Base-by-base conservation (phyloP, 2,329 filamentous ascomycete genomes). In the Neofusicoccum sp. region DNA sequence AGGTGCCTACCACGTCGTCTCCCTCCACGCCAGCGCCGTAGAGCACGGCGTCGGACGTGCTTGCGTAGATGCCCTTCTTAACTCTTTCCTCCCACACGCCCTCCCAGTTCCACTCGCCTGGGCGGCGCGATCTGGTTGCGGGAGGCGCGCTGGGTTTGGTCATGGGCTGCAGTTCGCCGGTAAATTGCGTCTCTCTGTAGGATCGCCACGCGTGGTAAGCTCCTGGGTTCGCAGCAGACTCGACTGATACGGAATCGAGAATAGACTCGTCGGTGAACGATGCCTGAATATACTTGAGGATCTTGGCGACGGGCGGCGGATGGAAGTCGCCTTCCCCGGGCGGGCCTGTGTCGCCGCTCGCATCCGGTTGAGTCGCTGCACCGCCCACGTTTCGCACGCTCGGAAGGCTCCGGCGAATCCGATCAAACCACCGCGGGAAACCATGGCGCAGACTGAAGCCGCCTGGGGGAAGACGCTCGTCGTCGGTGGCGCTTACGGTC, bases 41-140 rank as follows among this genome's bases (percentile, higher is more conserved):
- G 29, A 98, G 78, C 4, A 92, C 88, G 1, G 87, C 81, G 68
- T 98, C 94, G 1, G 91, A 91, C 56, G 92, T 78, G 71, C 92
- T 96, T 8, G 85, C 83, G 56, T 89, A 85, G 47, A 97, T 86
- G 16, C 90, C 90, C 74, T 89, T 91, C 76, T 87, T 89, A 1
- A 97, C 93, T 61, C 94, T 85, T 67, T 93, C 89, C 73, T 96
- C 91, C 94, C 94, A 99, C 0, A 98, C 94, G 0, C 94, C 93
- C 71, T 97, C 92, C 94, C 94, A 98, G 73, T 96, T 96, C 94
- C 94, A 98, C 70, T 96, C 90, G 6, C 90, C 91, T 0, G 92
- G 92, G 56, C 84, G 82, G 65, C 88, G 80, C 64, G 78, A 85
- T 79, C 79, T 77, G 70, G 76, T 84, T 69, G 69, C 75, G 8